phyloP scores from a whole-genome alignment of 2,329 filamentous ascomycete genomes.

The Colletotrichum brevisporum region DNA sequence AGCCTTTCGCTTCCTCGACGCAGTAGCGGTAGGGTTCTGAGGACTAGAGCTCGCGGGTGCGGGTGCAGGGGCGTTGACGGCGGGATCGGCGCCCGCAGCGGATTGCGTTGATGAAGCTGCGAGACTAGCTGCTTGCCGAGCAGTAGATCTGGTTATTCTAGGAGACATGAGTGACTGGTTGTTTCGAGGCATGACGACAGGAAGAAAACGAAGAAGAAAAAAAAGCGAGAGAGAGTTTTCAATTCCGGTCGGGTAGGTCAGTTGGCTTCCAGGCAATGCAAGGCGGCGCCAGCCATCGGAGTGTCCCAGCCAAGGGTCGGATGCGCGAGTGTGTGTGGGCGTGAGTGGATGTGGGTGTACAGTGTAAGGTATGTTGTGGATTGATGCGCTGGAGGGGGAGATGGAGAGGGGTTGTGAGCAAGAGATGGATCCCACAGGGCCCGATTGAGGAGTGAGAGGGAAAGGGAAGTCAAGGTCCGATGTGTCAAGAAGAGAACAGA shows the following conservation, averaged over 20 bases:
- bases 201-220: conserved; percentile 16
- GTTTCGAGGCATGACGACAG: conserved; percentile 38
- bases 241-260: conserved; percentile 16
- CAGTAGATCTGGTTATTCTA: conserved; percentile 96
- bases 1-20: conserved; percentile 83
- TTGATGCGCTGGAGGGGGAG: conserved; percentile 23
- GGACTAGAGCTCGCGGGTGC: conserved; percentile 54
- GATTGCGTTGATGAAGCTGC: conserved; percentile 62
- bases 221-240: conserved; percentile 7
- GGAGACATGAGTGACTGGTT: conserved; percentile 84
- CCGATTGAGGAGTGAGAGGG: neutral
- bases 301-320: conserved; percentile 27
- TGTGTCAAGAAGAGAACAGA: conserved; percentile 12
- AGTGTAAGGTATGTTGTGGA: conserved; percentile 37
- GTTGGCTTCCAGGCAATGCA: conserved; percentile 15
- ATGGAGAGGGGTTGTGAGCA: conserved; percentile 15
- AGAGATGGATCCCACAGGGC: conserved; percentile 20
- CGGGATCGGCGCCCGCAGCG: conserved; percentile 55
- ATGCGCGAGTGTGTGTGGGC: neutral
- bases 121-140: conserved; percentile 85
- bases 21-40: conserved; percentile 60
- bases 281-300: conserved; percentile 28
- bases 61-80: conserved; percentile 58
- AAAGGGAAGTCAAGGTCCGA: conserved; percentile 17
- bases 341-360: conserved; percentile 35